A percentile compares a stretch with the other conserved stretches of the same genome.
Evolutionary conservation across 2,329 filamentous ascomycete species (phyloP).

Genomic region (Aspergillus persii): DNA sequence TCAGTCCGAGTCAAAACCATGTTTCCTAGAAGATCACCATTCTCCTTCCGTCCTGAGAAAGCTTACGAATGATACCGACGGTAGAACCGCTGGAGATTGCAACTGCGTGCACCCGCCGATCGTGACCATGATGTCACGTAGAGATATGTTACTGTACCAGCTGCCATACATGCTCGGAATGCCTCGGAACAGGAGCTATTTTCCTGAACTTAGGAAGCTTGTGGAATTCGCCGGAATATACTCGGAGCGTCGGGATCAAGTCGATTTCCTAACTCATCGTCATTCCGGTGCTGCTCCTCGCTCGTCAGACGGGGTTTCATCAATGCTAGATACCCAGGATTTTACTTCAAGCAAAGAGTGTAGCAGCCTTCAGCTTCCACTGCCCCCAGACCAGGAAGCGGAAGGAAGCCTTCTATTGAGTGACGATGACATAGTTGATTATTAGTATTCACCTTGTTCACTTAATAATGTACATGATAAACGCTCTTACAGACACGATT

Average conservation of each 20-base stretch:
- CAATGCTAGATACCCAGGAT: background rate
- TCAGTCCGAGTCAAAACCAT: slow-evolving; percentile 34
- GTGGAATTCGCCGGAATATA: slow-evolving; percentile 45
- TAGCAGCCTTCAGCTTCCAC: slow-evolving; percentile 19
- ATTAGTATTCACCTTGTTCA: slow-evolving; percentile 22
- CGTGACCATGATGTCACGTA: slow-evolving; percentile 34
- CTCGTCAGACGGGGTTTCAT: background rate
- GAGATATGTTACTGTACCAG: slow-evolving; percentile 65
- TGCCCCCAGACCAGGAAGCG: slow-evolving; percentile 41
- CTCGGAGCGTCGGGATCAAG: background rate
- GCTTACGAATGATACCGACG: background rate
- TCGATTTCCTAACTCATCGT: slow-evolving; percentile 4
- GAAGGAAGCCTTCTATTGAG: slow-evolving; percentile 70
- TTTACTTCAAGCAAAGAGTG: no score
- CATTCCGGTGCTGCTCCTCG: background rate
- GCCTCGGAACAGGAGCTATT: slow-evolving; percentile 32
- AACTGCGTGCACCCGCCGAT: slow-evolving; percentile 8
- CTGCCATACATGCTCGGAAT: slow-evolving; percentile 82
- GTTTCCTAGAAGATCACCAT: background rate
- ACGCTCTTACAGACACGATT: no score
- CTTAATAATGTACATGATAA: background rate
- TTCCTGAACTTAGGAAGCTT: slow-evolving; percentile 63
- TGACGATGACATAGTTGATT: slow-evolving; percentile 82
- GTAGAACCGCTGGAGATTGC: background rate
- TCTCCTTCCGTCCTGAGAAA: background rate